Conservation (phyloP, 108 stramenopile species). For the Discostella pseudostelligera region DNA sequence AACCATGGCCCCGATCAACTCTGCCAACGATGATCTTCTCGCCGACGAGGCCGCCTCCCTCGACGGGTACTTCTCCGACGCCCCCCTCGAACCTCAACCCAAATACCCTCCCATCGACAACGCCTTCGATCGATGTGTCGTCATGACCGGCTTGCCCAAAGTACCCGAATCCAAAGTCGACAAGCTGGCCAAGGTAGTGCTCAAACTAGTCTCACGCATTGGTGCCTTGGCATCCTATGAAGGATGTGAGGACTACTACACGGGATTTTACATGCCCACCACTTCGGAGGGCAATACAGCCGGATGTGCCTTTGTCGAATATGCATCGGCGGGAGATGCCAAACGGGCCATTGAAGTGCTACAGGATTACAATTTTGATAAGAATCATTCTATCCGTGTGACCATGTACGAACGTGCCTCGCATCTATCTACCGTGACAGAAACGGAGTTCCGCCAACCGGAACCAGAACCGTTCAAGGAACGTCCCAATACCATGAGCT, state of each 20-base stretch:
- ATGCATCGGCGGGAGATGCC: slow-evolving; percentile 84
- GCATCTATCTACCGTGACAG: slow-evolving; percentile 53
- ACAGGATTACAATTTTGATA: slow-evolving; percentile 90
- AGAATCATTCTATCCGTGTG: slow-evolving; percentile 82
- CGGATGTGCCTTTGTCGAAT: slow-evolving; percentile 93
- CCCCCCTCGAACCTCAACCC: slow-evolving; percentile 72
- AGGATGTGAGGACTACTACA: slow-evolving; percentile 41
- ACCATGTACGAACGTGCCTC: slow-evolving; percentile 73
- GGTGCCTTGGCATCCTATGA: slow-evolving; percentile 60
- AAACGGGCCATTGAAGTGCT: slow-evolving; percentile 91
- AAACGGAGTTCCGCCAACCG: slow-evolving; percentile 69
- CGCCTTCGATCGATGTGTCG: slow-evolving; percentile 69
- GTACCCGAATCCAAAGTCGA: slow-evolving; percentile 76
- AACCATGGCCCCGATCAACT: slow-evolving; percentile 14
- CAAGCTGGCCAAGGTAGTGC: slow-evolving; percentile 75
- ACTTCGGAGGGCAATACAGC: slow-evolving; percentile 60
- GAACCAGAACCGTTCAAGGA: slow-evolving; percentile 83
- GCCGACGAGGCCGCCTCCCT: slow-evolving; percentile 74
- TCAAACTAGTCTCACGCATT: slow-evolving; percentile 67
- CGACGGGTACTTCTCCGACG: slow-evolving; percentile 85
- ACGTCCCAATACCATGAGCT: slow-evolving; percentile 78
- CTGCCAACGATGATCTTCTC: slow-evolving; percentile 32
- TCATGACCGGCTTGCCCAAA: slow-evolving; percentile 82
- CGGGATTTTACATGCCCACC: slow-evolving; percentile 68
- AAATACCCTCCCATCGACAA: slow-evolving; percentile 71